Percentiles rank a stretch among this genome's conserved stretches.
Evolutionary conservation across 2,329 filamentous ascomycete species (phyloP).

Genomic region (Periconia macrospinosa): DNA sequence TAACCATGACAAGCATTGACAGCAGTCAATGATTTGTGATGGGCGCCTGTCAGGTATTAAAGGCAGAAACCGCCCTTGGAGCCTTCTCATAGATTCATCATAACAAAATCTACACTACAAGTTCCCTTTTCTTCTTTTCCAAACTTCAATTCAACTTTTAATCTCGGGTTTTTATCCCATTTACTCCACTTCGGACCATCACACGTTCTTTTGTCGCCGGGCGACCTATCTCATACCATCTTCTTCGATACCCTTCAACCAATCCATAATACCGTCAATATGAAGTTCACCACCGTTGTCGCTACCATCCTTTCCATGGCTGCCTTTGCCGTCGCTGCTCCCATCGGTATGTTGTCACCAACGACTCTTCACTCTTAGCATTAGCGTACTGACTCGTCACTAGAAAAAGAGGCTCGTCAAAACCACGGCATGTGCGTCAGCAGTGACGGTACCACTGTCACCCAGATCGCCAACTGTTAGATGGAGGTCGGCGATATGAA

Average conservation of each 20-base stretch:
- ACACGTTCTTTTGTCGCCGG: conserved; percentile 37
- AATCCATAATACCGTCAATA: conserved; percentile 20
- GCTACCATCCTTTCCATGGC: conserved; percentile 40
- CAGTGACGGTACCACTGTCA: conserved; percentile 16
- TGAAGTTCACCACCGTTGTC: conserved; percentile 40
- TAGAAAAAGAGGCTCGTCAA: conserved; percentile 31
- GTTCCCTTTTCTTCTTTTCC: conserved; percentile 9
- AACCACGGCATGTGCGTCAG: conserved; percentile 43
- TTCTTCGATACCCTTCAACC: conserved; percentile 5
- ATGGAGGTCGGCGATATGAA: neutral
- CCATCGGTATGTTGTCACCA: conserved; percentile 14
- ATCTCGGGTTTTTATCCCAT: conserved; percentile 10
- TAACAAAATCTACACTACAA: conserved; percentile 3
- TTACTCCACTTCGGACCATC: conserved; percentile 6
- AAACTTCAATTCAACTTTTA: neutral
- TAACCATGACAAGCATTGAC: conserved; percentile 4
- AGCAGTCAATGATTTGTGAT: conserved; percentile 3
- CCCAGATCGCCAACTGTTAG: conserved; percentile 29
- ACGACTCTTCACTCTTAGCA: neutral
- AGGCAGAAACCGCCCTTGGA: conserved; percentile 12
- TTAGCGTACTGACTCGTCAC: conserved; percentile 9
- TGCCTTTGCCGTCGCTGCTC: conserved; percentile 35
- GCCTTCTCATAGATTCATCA: conserved; percentile 16
- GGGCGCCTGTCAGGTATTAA: conserved; percentile 26
- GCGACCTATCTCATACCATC: conserved; percentile 27